phyloP scores from a whole-genome alignment of 371 early-diverging fungal genomes.

The Coemansia sp. region DNA sequence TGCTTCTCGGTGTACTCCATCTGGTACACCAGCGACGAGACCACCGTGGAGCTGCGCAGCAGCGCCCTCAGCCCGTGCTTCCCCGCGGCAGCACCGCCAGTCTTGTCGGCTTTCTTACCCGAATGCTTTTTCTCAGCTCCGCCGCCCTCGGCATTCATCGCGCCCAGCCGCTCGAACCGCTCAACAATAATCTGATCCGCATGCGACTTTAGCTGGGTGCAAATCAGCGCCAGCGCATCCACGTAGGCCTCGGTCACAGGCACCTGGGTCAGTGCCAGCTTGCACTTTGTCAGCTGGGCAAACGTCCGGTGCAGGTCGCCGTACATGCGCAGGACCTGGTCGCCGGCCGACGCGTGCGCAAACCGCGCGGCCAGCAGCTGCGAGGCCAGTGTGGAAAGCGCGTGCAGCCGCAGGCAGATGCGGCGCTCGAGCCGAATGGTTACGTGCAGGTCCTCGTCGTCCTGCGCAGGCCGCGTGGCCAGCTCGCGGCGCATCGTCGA shows the following conservation, averaged over 20 bases:
- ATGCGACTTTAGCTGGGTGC: constrained; percentile 25
- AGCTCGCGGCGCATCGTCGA: constrained; percentile 12
- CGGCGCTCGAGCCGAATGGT: constrained; percentile 35
- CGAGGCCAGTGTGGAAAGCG: constrained; percentile 19
- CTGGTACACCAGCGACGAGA: constrained; percentile 47
- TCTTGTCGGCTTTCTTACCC: constrained; percentile 1
- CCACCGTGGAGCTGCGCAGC: constrained; percentile 41
- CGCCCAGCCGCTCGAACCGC: neutral
- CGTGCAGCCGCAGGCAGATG: constrained; percentile 22
- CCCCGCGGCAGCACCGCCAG: neutral
- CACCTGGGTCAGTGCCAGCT: constrained; percentile 11
- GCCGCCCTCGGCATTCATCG: too few relatives aligned
- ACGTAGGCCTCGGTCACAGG: constrained; percentile 39
- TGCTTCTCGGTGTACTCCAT: constrained; percentile 49
- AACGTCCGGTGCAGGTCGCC: constrained; percentile 30
- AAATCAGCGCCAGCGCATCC: constrained; percentile 20
- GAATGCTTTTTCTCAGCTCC: too few relatives aligned
- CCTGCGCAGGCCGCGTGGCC: neutral
- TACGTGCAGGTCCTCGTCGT: constrained; percentile 13
- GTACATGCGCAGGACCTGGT: constrained; percentile 24
- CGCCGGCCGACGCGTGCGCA: constrained; percentile 8
- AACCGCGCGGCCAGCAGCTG: constrained; percentile 15
- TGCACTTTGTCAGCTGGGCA: constrained; percentile 20
- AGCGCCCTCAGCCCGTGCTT: neutral
- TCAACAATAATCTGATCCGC: constrained; percentile 18